A percentile compares a stretch with the other conserved stretches of the same genome.
These are phyloP conservation scores for Trametes sanguinea DNA, from an alignment of 768 basidiomycete species.

Conservation along the genomic window DNA sequence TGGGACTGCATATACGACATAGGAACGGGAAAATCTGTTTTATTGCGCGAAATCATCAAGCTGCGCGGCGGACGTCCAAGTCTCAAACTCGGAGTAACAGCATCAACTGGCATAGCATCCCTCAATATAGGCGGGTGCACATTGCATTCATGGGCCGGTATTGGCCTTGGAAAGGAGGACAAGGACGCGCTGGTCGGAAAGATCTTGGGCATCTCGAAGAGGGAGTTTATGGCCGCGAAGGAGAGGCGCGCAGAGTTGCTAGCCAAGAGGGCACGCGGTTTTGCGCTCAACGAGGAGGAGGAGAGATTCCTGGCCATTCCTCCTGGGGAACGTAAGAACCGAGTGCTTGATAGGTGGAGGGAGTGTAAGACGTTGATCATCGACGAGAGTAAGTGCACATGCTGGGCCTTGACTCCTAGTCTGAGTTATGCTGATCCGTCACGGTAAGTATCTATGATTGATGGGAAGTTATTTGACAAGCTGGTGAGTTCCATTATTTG, in stretches of 20 bases:
- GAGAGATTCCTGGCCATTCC: not conserved
- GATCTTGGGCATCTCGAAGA: conserved; percentile 43
- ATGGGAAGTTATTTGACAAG: conserved; percentile 79
- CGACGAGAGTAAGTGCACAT: conserved; percentile 65
- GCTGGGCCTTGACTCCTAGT: not conserved
- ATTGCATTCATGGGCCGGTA: conserved; percentile 77
- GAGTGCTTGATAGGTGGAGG: conserved; percentile 62
- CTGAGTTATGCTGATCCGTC: not conserved
- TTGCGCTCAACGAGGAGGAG: not conserved
- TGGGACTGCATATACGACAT: not conserved
- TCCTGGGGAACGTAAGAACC: conserved; percentile 3
- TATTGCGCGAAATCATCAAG: conserved; percentile 73
- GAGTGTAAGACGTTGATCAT: conserved; percentile 68
- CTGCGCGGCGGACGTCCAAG: conserved; percentile 39
- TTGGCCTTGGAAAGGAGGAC: conserved; percentile 68
- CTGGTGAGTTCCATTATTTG: conserved; percentile 45
- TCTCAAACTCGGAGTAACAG: conserved; percentile 67
- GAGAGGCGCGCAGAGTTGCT: not conserved
- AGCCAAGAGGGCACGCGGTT: not conserved
- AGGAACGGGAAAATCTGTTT: conserved; percentile 85
- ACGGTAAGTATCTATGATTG: conserved; percentile 82
- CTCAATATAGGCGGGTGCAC: conserved; percentile 83
- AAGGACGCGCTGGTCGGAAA: conserved; percentile 56
- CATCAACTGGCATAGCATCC: conserved; percentile 78
- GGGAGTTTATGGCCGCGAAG: conserved; percentile 11